Percentiles rank a stretch among this genome's conserved stretches.
These are phyloP conservation scores for Hanseniaspora lindneri DNA, from an alignment of 805 yeast genomes.

Conservation along the genomic window DNA sequence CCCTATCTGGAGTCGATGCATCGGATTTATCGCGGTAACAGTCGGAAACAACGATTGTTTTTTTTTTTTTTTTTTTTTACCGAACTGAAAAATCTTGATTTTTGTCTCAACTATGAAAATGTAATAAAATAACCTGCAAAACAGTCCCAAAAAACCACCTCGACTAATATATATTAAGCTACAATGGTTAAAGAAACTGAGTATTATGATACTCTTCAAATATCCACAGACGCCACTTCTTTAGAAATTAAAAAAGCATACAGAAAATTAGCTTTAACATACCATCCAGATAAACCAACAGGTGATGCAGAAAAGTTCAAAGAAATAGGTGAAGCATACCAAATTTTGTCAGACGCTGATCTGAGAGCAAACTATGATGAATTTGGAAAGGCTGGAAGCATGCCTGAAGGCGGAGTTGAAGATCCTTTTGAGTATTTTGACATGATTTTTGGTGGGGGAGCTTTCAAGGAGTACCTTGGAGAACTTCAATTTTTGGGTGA, in stretches of 20 bases:
- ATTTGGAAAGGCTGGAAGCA: conserved; percentile 66
- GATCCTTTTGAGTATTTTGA: conserved; percentile 83
- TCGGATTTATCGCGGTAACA: too few species aligned
- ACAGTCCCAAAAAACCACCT: too few species aligned
- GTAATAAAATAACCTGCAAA: too few species aligned
- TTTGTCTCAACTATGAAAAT: too few species aligned
- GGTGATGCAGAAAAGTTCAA: conserved; percentile 77
- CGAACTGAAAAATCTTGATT: too few species aligned
- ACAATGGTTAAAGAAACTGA: conserved; percentile 75
- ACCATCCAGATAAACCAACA: conserved; percentile 90
- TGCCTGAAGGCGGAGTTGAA: conserved; percentile 59
- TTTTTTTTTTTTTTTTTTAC: too few species aligned
- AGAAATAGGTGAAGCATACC: conserved; percentile 57
- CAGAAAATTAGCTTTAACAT: conserved; percentile 73
- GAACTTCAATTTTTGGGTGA: conserved; percentile 54
- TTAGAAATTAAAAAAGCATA: conserved; percentile 87
- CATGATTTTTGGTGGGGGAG: conserved; percentile 73
- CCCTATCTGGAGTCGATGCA: too few species aligned
- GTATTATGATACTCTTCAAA: conserved; percentile 73
- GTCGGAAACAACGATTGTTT: too few species aligned
- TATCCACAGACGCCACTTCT: conserved; percentile 56
- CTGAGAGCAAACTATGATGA: conserved; percentile 67
- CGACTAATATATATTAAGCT: too few species aligned
- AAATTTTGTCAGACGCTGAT: conserved; percentile 62
- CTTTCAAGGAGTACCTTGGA: conserved; percentile 68